These are phyloP conservation scores for Bipolaris zeicola DNA, from an alignment of 2,329 filamentous ascomycete genomes.

Conservation along the genomic window DNA sequence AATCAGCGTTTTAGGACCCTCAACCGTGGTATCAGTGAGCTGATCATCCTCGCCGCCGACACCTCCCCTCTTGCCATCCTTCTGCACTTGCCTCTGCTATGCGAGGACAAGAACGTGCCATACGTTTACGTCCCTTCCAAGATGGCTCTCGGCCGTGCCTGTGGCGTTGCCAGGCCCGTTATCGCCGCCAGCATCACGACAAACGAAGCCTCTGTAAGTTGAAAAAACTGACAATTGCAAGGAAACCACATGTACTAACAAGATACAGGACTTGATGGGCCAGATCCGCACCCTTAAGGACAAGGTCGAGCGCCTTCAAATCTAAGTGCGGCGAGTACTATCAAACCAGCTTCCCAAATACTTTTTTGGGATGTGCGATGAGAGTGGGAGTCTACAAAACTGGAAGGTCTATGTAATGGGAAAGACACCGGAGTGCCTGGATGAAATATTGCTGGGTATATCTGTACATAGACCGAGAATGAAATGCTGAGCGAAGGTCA, in stretches of 20 bases:
- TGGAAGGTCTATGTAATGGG: constrained; percentile 22
- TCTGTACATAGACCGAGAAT: constrained; percentile 35
- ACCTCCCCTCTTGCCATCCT: constrained; percentile 81
- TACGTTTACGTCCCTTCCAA: constrained; percentile 71
- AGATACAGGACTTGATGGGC: constrained; percentile 62
- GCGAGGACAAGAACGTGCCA: constrained; percentile 78
- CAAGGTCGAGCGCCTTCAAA: constrained; percentile 94
- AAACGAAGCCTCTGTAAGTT: constrained; percentile 45
- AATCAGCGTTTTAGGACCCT: constrained; percentile 59
- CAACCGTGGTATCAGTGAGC: constrained; percentile 87
- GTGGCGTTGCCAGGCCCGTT: constrained; percentile 85
- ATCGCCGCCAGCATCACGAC: constrained; percentile 88
- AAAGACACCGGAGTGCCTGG: constrained; percentile 19
- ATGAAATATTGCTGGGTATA: constrained; percentile 23
- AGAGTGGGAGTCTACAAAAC: constrained; percentile 8
- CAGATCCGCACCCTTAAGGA: constrained; percentile 90
- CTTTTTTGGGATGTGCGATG: background rate
- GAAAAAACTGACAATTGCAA: background rate
- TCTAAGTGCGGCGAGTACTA: constrained; percentile 57
- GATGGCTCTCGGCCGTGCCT: constrained; percentile 73
- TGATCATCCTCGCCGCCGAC: constrained; percentile 82
- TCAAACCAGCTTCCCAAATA: background rate
- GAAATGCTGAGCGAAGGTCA: constrained; percentile 26
- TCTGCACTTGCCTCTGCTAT: constrained; percentile 75
- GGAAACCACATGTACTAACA: background rate